Evolutionary conservation across 2,329 filamentous ascomycete species (phyloP).

Genomic region (Metarhizium sp.): DNA sequence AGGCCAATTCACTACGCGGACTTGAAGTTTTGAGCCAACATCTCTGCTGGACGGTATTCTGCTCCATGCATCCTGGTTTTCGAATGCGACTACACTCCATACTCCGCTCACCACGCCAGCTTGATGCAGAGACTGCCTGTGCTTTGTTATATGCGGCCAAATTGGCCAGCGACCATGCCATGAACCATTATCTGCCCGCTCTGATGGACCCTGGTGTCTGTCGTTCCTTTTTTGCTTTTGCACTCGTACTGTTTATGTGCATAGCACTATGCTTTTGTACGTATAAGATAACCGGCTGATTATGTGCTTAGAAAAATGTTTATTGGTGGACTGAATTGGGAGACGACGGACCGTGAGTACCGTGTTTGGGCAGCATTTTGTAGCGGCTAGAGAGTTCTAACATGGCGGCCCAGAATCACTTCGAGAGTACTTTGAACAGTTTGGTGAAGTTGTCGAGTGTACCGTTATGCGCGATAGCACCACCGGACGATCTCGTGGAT

Average conservation of each 20-base stretch:
- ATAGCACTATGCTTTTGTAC: neutral
- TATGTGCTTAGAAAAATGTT: conserved; percentile 81
- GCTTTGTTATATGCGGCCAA: neutral
- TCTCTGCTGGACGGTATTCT: neutral
- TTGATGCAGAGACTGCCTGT: neutral
- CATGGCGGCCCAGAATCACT: conserved; percentile 63
- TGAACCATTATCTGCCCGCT: neutral
- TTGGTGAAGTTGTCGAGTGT: conserved; percentile 93
- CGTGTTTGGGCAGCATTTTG: conserved; percentile 7
- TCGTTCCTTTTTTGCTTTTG: neutral
- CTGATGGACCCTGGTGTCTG: neutral
- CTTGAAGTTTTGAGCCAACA: neutral
- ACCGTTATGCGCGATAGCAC: conserved; percentile 98
- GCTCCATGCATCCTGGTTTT: neutral
- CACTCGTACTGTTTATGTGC: neutral
- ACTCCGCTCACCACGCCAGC: neutral
- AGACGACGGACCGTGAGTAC: conserved; percentile 89
- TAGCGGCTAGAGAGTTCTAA: neutral
- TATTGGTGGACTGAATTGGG: conserved; percentile 97
- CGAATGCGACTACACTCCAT: neutral
- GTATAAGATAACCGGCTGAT: neutral
- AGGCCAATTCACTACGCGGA: neutral
- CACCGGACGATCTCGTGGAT: conserved; percentile 87
- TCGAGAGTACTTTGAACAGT: conserved; percentile 94
- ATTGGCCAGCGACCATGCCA: neutral